Evolutionary conservation across 2,329 filamentous ascomycete genomes (phyloP).

Genomic region (Sclerotinia minor): DNA sequence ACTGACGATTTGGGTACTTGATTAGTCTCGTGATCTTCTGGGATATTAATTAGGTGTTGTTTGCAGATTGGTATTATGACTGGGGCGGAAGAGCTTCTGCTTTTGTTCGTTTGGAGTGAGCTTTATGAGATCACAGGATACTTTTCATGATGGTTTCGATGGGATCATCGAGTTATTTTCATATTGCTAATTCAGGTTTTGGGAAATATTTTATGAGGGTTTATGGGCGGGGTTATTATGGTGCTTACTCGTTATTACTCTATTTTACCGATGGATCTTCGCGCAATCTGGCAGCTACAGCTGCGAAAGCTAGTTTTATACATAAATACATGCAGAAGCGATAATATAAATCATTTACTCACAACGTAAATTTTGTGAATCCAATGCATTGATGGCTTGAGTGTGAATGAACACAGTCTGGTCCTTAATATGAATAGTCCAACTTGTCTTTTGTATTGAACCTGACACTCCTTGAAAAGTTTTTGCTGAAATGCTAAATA

Average conservation of each 20-base stretch:
- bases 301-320: not conserved
- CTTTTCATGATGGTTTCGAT: not conserved
- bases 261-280: not conserved
- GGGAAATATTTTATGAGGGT: not conserved
- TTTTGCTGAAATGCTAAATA: not conserved
- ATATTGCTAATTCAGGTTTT: not conserved
- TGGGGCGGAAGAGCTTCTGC: not conserved
- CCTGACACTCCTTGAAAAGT: not conserved
- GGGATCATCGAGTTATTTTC: too few relatives aligned
- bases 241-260: not conserved
- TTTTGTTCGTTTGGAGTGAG: not conserved
- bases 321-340: too few relatives aligned
- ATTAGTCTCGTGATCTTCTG: not conserved
- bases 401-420: not conserved
- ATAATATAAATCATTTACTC: not conserved
- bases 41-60: not conserved
- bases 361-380: fast-evolving
- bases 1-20: not conserved
- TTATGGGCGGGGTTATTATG: not conserved
- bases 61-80: fast-evolving
- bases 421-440: not conserved
- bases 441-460: not conserved
- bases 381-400: too few relatives aligned
- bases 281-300: too few relatives aligned
- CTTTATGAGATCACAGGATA: fast-evolving